These are phyloP conservation scores for Elongisporangium senticosum DNA, from an alignment of 352 stramenopile species.

Conservation along the genomic window DNA sequence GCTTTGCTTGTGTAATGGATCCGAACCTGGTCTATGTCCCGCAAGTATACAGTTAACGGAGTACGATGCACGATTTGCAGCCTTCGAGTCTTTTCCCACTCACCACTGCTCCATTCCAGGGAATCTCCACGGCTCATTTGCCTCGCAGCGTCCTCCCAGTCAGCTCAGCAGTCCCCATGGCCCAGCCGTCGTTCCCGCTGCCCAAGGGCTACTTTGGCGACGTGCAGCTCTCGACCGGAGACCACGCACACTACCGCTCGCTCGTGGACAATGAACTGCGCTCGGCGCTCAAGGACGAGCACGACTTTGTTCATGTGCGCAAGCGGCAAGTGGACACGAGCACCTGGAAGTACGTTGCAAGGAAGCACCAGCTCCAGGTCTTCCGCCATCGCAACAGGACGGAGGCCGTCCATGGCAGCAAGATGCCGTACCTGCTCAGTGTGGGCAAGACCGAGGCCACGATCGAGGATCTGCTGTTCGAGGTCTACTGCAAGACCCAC, in stretches of 20 bases:
- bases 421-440: constrained; percentile 15
- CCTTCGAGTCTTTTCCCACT: neutral
- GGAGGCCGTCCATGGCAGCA: constrained; percentile 3
- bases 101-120: neutral
- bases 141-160: too few relatives aligned
- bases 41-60: neutral
- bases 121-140: neutral
- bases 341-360: constrained; percentile 30
- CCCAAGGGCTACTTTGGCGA: constrained; percentile 26
- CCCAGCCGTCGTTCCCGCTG: constrained; percentile 15
- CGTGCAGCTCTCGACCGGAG: neutral
- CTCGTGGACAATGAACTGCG: neutral
- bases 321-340: constrained; percentile 9
- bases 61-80: neutral
- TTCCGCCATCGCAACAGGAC: constrained; percentile 7
- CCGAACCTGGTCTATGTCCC: neutral
- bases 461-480: constrained; percentile 44
- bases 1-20: too few relatives aligned
- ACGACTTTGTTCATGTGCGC: neutral
- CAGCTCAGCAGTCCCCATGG: neutral
- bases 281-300: neutral
- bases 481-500: constrained; percentile 21
- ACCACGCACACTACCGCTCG: neutral
- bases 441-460: constrained; percentile 17
- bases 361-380: constrained; percentile 27